Conservation (phyloP, 495 filamentous ascomycete species). For the Penicillium herquei region DNA sequence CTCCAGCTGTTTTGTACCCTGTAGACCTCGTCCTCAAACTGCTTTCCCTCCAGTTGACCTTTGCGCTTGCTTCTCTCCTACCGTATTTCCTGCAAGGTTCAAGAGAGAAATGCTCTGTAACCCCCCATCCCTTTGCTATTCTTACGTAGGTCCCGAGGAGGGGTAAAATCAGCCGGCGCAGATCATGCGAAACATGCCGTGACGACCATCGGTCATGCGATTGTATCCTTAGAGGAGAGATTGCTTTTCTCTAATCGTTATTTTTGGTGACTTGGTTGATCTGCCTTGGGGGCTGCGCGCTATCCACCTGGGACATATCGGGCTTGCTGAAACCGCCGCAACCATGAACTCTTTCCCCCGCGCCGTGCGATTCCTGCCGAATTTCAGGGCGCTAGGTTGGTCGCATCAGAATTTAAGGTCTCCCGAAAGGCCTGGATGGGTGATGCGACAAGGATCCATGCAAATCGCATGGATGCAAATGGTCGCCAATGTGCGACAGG, state of each 20-base stretch:
- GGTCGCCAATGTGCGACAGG: slow-evolving; percentile 17
- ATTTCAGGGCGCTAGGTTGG: slow-evolving; percentile 4
- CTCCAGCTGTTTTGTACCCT: too few relatives aligned
- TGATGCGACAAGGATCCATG: slow-evolving; percentile 25
- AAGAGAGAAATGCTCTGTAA: slow-evolving; percentile 14
- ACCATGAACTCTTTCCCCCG: slow-evolving; percentile 1
- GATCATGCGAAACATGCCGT: slow-evolving; percentile 30
- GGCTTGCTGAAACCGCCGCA: not conserved
- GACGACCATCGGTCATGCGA: slow-evolving; percentile 24
- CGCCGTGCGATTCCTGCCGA: not conserved
- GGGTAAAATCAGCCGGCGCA: slow-evolving; percentile 28
- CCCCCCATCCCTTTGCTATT: slow-evolving; percentile 13
- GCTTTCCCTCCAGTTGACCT: not conserved
- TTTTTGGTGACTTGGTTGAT: not conserved
- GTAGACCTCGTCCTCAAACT: not conserved
- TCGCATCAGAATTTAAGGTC: slow-evolving; percentile 10
- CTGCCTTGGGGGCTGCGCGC: slow-evolving; percentile 2
- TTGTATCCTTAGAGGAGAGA: slow-evolving; percentile 4
- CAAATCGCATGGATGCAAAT: slow-evolving; percentile 14
- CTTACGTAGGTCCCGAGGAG: slow-evolving; percentile 30
- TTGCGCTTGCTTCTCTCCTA: not conserved
- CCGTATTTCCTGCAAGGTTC: slow-evolving; percentile 3
- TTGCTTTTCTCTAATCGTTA: slow-evolving; percentile 1
- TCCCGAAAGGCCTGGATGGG: slow-evolving; percentile 3
- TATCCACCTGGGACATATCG: not conserved